phyloP scores from a whole-genome alignment of 441 rosid genomes.

The Arabidopsis lyrata region DNA sequence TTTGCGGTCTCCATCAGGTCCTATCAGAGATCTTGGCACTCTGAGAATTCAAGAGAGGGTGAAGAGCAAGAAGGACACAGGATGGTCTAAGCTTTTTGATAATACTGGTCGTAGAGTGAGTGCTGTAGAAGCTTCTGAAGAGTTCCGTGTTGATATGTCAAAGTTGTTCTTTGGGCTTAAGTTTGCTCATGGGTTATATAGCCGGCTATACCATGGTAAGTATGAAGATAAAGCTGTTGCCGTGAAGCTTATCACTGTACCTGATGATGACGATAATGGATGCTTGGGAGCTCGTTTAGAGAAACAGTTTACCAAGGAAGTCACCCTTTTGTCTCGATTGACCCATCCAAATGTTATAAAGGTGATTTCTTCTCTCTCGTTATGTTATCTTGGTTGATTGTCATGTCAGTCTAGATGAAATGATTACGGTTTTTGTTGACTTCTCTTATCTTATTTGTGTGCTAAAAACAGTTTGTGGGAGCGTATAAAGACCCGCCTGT shows the following conservation, averaged over 20 bases:
- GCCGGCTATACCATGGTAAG: slow-evolving; percentile 90
- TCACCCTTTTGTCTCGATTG: slow-evolving; percentile 75
- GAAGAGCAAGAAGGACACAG: slow-evolving; percentile 67
- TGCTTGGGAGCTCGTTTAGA: slow-evolving; percentile 69
- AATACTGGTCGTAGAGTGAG: slow-evolving; percentile 81
- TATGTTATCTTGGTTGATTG: neutral
- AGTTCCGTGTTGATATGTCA: slow-evolving; percentile 74
- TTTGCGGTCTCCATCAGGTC: slow-evolving; percentile 53
- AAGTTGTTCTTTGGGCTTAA: slow-evolving; percentile 87
- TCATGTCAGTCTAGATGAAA: slow-evolving; percentile 10
- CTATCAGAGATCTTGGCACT: slow-evolving; percentile 66
- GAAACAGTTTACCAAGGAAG: slow-evolving; percentile 91
- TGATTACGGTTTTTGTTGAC: neutral
- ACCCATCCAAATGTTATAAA: slow-evolving; percentile 82
- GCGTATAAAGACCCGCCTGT: slow-evolving; percentile 91
- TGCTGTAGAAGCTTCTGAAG: slow-evolving; percentile 79
- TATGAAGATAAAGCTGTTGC: slow-evolving; percentile 95
- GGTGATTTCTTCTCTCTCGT: slow-evolving; percentile 52
- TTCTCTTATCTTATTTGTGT: slow-evolving; percentile 41
- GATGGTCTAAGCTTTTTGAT: slow-evolving; percentile 91
- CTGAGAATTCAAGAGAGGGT: slow-evolving; percentile 64
- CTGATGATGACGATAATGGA: slow-evolving; percentile 87
- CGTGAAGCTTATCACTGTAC: slow-evolving; percentile 83
- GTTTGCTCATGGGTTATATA: slow-evolving; percentile 94
- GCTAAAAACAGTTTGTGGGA: slow-evolving; percentile 77